Base-by-base conservation (phyloP, 2,329 filamentous ascomycete genomes). In the Trematosphaeria pertusa region DNA sequence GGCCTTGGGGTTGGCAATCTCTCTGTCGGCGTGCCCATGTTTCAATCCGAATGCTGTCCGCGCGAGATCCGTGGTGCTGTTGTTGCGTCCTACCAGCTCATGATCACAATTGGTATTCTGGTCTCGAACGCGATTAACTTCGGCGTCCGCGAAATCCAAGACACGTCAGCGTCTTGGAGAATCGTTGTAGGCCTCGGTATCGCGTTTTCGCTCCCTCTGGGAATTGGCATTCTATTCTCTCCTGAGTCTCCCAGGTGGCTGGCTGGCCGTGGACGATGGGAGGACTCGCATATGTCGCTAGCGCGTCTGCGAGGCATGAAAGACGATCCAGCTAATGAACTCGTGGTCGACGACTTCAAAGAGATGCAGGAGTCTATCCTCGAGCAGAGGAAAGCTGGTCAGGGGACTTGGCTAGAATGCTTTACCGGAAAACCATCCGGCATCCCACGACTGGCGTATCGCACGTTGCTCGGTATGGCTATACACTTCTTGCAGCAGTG, bases 11-110 rank as follows among this genome's bases (percentile, higher is more conserved):
- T 77, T 28, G 74, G 74, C 24, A 66, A 69, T n/a, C 62, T 77
- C 14, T 74, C 71, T 7, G 81, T 87, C 24, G 77, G 83, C 26
- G 83, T 87, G 2, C 85, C 85, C 47, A 84, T 87, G 78, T 87
- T 84, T 69, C 84, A 87, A 69, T 81, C 81, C 31, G 85, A 88
- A 63, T 83, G 78, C 41, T 78, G 82, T 1, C 85, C 85, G 3
- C 77, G 78, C 14, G 78, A 83, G 58, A 85, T 87, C 50, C 82
- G 85, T 56, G 85, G 84, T 56, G 80, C 82, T 24, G 80, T 87
- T 33, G 81, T 87, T n/a, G 69, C 73, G 11, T 73, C 69, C 4
- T 76, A 75, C 57, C 73, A 76, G 55, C 69, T 76, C n/a, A 74
- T 75, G 67, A 73, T 76, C 43, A 76, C 73, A 8, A 66, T 76